phyloP scores from a whole-genome alignment of 2,329 filamentous ascomycete species.

The Sclerotinia borealis region DNA sequence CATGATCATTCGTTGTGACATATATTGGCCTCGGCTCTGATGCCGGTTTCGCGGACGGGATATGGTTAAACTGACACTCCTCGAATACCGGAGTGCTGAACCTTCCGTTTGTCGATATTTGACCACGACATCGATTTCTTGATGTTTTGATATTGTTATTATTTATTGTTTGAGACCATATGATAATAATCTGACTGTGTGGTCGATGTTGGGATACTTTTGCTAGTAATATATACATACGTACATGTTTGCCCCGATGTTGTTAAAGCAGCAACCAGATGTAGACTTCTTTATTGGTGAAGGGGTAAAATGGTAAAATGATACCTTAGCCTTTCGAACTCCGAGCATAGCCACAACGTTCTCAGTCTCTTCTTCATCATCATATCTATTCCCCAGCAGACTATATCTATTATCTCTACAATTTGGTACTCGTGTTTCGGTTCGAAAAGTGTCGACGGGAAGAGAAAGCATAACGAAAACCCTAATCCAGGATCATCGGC shows the following conservation, averaged over 20 bases:
- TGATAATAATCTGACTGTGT: too few species aligned
- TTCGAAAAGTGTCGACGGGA: not conserved
- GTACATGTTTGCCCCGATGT: not conserved
- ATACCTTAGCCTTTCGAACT: not conserved
- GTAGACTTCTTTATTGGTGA: not conserved
- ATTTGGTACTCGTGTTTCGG: too few species aligned
- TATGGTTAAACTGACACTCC: not conserved
- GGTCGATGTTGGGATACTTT: not conserved
- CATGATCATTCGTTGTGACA: not conserved
- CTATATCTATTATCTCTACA: not conserved
- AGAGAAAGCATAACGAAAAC: not conserved
- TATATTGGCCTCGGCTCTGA: not conserved
- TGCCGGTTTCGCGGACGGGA: not conserved
- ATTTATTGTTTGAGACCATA: not conserved
- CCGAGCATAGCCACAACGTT: not conserved
- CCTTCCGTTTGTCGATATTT: not conserved
- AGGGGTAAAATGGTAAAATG: not conserved
- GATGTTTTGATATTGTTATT: rapidly evolving
- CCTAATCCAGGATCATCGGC: not conserved
- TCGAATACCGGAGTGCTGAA: not conserved
- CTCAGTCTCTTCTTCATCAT: not conserved
- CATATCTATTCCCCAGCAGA: not conserved
- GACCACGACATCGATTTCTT: not conserved
- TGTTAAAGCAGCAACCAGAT: not conserved
- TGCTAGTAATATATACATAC: too few species aligned